phyloP scores from a whole-genome alignment of 352 stramenopile species.

The Phytophthora pini region DNA sequence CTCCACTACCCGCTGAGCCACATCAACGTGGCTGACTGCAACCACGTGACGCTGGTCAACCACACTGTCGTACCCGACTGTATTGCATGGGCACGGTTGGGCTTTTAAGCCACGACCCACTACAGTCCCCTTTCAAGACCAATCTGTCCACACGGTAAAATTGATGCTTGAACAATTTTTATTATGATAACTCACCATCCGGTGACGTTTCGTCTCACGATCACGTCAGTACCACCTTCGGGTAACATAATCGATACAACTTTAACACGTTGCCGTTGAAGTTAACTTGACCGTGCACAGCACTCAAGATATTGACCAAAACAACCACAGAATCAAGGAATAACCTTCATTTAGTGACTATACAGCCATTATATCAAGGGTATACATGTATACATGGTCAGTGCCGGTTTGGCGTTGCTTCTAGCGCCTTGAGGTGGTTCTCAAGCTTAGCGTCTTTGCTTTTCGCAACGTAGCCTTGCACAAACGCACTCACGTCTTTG shows the following conservation, averaged over 20 bases:
- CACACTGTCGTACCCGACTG: constrained; percentile 4
- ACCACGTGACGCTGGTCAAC: constrained; percentile 7
- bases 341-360: not conserved
- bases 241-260: constrained; percentile 1
- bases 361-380: constrained; percentile 1
- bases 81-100: constrained; percentile 19
- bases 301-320: not conserved
- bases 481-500: constrained; percentile 20
- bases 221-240: not conserved
- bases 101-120: constrained; percentile 14
- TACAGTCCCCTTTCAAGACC: constrained; percentile 12
- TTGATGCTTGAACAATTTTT: not conserved
- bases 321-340: not conserved
- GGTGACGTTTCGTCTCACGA: constrained; percentile 1
- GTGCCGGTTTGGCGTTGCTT: not conserved
- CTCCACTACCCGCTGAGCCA: not conserved
- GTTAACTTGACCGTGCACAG: constrained; percentile 11
- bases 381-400: not conserved
- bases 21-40: constrained; percentile 5
- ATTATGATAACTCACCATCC: constrained; percentile 11
- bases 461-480: constrained; percentile 13
- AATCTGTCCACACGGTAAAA: constrained; percentile 2
- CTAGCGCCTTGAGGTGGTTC: constrained; percentile 5
- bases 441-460: constrained; percentile 10
- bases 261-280: constrained; percentile 15